Evolutionary conservation across 352 stramenopile genomes (phyloP), one percentile per base, ranked within the genome.

Genomic region (Globisporangium alternatum): DNA sequence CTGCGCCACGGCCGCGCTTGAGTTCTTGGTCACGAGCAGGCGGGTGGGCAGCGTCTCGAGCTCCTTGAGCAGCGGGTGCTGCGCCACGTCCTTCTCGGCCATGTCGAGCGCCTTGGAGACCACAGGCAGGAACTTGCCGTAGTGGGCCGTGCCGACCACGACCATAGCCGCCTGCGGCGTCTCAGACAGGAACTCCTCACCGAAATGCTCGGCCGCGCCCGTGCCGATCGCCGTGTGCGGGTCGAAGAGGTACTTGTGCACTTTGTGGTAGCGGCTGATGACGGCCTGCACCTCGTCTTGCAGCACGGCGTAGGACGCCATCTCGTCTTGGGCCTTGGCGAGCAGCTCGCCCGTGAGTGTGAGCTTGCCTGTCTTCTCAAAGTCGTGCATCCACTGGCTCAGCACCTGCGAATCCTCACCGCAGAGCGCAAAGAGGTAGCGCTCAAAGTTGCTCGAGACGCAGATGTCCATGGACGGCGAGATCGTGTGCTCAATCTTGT

Each of bases 381-480:
- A 99, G 19, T 68, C 78, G 43, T 90, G 76, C 95, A 99, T 99
- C 95, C 96, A 98, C 22, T 82, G 76, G 25, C 84, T 77, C 56
- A 99, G 71, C 31, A 93, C 81, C n/a, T 73, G 74, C 12, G 93
- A 60, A 72, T 99, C 89, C 66, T 99, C 95, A n/a, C 93, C 96
- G 22, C 84, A 82, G 28, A 99, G 79, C 65, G 97, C 90, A 69
- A 98, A 99, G 2, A 99, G 80, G 79, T 98, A 99, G 28, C 97
- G 84, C 77, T 99, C 97, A 79, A 99, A 99, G 84, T 99, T 99
- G 67, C 91, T 98, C 47, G 93, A 98, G 6, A 99, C 96, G 70
- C 96, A 99, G 69, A 99, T 99, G 74, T 99, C 97, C 97, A 99
- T 99, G 2, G 91, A 98, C 39, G 97, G 97, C 55, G 95, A 97